Percentiles rank a stretch among this genome's conserved stretches.
These are phyloP conservation scores for Kodamaea derodonti DNA, from an alignment of 1,139 yeast species.

Conservation along the genomic window DNA sequence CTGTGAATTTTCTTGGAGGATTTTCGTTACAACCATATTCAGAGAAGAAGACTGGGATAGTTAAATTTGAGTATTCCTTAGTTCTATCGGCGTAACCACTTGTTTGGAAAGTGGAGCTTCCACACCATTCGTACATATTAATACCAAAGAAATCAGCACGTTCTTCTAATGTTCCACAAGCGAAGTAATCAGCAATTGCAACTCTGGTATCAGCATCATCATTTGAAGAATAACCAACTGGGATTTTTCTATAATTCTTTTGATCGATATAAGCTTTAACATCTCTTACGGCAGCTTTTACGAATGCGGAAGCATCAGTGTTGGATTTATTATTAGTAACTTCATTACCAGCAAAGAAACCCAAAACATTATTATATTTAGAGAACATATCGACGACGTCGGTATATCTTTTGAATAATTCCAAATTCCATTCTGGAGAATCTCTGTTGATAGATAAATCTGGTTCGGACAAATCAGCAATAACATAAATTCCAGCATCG, in stretches of 20 bases:
- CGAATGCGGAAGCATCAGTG: slow-evolving; percentile 66
- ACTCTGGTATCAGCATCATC: slow-evolving; percentile 70
- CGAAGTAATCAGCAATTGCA: slow-evolving; percentile 77
- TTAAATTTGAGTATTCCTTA: slow-evolving; percentile 55
- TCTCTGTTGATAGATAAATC: slow-evolving; percentile 70
- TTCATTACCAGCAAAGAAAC: slow-evolving; percentile 94
- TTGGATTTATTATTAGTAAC: slow-evolving; percentile 57
- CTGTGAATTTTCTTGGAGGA: slow-evolving; percentile 62
- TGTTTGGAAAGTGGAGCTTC: slow-evolving; percentile 58
- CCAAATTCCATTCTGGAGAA: slow-evolving; percentile 67
- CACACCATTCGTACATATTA: slow-evolving; percentile 92
- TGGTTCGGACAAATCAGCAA: slow-evolving; percentile 87
- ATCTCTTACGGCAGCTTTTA: slow-evolving; percentile 90
- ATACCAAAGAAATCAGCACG: slow-evolving; percentile 89
- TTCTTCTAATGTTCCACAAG: slow-evolving; percentile 60
- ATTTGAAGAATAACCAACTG: slow-evolving; percentile 93
- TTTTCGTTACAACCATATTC: slow-evolving; percentile 78
- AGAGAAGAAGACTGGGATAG: slow-evolving; percentile 80
- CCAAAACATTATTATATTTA: slow-evolving; percentile 77
- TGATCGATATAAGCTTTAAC: slow-evolving; percentile 74
- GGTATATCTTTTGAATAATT: slow-evolving; percentile 71
- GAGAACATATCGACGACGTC: slow-evolving; percentile 79
- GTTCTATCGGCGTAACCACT: slow-evolving; percentile 71
- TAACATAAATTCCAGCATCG: slow-evolving; percentile 83
- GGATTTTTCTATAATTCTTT: slow-evolving; percentile 65